Conservation (phyloP, 352 stramenopile genomes). For the Globisporangium mamillatum region DNA sequence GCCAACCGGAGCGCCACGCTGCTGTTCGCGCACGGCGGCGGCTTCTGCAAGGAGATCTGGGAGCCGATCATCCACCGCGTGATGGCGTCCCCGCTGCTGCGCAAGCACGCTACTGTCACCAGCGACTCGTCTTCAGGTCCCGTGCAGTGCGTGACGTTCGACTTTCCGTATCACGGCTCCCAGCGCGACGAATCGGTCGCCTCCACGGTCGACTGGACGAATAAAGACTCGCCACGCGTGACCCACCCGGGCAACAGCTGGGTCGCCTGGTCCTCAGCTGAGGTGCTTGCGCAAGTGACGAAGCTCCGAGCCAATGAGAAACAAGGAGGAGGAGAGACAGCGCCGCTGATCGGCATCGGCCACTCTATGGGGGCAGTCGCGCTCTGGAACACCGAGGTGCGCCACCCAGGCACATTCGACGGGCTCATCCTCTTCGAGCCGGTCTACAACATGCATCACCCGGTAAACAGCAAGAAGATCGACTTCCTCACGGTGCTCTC, state of each 20-base stretch:
- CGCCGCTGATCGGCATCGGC: constrained; percentile 47
- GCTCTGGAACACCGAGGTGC: constrained; percentile 38
- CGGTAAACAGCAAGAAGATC: constrained; percentile 5
- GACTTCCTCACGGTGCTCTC: constrained; percentile 38
- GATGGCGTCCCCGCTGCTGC: constrained; percentile 21
- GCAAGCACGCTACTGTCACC: background rate
- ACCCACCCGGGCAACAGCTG: constrained; percentile 40
- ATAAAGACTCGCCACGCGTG: constrained; percentile 22
- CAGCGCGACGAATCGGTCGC: constrained; percentile 34
- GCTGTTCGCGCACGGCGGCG: constrained; percentile 43
- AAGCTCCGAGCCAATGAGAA: constrained; percentile 7
- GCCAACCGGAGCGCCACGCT: constrained; percentile 21
- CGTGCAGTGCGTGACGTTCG: constrained; percentile 32
- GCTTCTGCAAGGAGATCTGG: constrained; percentile 52
- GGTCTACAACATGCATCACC: constrained; percentile 22
- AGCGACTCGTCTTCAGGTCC: background rate
- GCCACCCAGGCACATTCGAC: constrained; percentile 37
- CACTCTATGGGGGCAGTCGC: constrained; percentile 43
- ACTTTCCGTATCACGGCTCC: constrained; percentile 18
- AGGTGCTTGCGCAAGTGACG: background rate
- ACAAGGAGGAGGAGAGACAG: background rate
- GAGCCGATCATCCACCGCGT: constrained; percentile 39
- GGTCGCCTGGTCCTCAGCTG: background rate
- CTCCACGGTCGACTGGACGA: constrained; percentile 6
- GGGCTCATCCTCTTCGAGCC: constrained; percentile 45